phyloP scores from a whole-genome alignment of 2,329 filamentous ascomycete genomes.

The Tolypocladium nubicola region DNA sequence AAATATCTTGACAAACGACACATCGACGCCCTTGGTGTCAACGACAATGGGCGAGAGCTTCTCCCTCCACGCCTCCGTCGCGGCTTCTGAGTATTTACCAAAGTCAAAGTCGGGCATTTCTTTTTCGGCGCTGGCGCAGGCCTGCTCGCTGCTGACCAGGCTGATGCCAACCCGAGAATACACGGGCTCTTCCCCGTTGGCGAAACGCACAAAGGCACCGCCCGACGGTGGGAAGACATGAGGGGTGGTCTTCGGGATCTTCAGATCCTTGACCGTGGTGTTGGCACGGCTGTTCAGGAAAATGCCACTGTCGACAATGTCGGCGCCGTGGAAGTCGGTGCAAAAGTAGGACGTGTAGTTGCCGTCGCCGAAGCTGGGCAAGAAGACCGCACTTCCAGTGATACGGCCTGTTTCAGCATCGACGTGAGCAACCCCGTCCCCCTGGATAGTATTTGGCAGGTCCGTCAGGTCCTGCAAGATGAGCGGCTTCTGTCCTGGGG shows the following conservation, averaged over 20 bases:
- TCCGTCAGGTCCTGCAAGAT: constrained; percentile 58
- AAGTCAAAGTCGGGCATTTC: constrained; percentile 65
- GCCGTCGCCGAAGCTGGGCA: constrained; percentile 55
- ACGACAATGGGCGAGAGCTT: constrained; percentile 51
- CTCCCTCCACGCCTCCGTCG: constrained; percentile 46
- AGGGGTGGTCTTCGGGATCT: constrained; percentile 38
- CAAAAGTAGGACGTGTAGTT: constrained; percentile 53
- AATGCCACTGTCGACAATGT: constrained; percentile 48
- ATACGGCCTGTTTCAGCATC: constrained; percentile 46
- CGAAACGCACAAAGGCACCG: constrained; percentile 55
- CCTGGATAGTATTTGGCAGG: constrained; percentile 18
- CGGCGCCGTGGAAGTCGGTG: constrained; percentile 52
- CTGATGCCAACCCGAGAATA: constrained; percentile 57
- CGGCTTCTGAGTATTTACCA: constrained; percentile 35
- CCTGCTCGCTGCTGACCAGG: constrained; percentile 55
- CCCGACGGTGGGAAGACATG: constrained; percentile 45
- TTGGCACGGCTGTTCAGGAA: constrained; percentile 48
- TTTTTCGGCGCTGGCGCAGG: constrained; percentile 55
- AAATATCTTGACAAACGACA: constrained; percentile 49
- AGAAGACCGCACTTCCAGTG: constrained; percentile 50
- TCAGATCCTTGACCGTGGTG: constrained; percentile 33
- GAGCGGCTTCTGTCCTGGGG: constrained; percentile 35
- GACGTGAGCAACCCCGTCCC: too few species aligned
- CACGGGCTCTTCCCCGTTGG: constrained; percentile 38
- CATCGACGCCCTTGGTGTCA: constrained; percentile 39